Evolutionary conservation across 2,329 filamentous ascomycete species (phyloP).

Genomic region (Colletotrichum cordylinicola): DNA sequence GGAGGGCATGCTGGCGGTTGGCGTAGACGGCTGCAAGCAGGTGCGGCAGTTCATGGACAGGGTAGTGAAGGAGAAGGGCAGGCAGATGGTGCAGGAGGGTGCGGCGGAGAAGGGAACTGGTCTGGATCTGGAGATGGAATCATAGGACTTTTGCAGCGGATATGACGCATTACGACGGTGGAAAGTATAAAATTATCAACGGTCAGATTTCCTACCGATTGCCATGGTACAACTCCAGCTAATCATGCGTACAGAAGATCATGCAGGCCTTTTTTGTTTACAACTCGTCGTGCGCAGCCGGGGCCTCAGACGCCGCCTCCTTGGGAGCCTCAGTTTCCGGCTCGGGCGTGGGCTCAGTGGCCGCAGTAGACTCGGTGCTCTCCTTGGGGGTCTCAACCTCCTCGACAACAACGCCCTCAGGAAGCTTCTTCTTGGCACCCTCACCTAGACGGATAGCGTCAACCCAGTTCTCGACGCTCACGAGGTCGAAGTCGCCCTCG

Average conservation of each 20-base stretch:
- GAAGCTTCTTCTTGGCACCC: constrained; percentile 78
- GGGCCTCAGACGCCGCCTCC: constrained; percentile 40
- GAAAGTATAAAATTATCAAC: not conserved
- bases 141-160: constrained; percentile 24
- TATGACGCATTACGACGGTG: constrained; percentile 7
- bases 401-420: constrained; percentile 61
- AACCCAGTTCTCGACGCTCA: constrained; percentile 82
- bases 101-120: constrained; percentile 53
- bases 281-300: constrained; percentile 53
- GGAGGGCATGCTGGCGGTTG: constrained; percentile 92
- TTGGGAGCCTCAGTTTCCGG: constrained; percentile 33
- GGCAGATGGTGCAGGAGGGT: constrained; percentile 65
- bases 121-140: constrained; percentile 58
- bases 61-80: constrained; percentile 76
- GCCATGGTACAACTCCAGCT: constrained; percentile 5
- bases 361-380: constrained; percentile 10
- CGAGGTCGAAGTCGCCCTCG: constrained; percentile 62
- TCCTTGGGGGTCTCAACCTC: constrained; percentile 6
- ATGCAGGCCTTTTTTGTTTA: constrained; percentile 31
- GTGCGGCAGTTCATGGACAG: constrained; percentile 81
- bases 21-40: constrained; percentile 89
- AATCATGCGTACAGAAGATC: not conserved
- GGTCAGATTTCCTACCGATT: constrained; percentile 10
- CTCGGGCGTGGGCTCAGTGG: constrained; percentile 13
- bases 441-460: constrained; percentile 92